Conservation (phyloP, 1,284 basidiomycete genomes). For the Inonotus obliquus region DNA sequence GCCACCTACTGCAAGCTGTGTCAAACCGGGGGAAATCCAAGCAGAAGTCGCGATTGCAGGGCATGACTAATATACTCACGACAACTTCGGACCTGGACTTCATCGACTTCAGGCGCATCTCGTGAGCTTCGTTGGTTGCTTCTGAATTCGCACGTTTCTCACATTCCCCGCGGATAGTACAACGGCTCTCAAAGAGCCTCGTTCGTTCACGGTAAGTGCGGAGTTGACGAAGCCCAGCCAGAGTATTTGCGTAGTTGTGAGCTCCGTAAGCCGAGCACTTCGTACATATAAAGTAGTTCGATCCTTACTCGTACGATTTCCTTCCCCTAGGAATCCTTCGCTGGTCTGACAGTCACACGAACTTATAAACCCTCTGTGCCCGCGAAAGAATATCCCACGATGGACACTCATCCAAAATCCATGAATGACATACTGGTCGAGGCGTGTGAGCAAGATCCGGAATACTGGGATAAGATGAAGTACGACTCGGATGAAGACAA, state of each 20-base stretch:
- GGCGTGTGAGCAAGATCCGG: constrained; percentile 56
- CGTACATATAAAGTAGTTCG: neutral
- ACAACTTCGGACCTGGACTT: constrained; percentile 67
- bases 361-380: constrained; percentile 54
- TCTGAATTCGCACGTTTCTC: neutral
- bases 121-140: constrained; percentile 39
- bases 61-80: constrained; percentile 67
- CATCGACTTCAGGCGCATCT: constrained; percentile 71
- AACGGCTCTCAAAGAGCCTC: constrained; percentile 50
- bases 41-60: constrained; percentile 32
- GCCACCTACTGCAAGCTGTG: constrained; percentile 40
- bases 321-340: constrained; percentile 57
- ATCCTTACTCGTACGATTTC: neutral
- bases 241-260: constrained; percentile 53
- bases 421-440: constrained; percentile 59
- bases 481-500: constrained; percentile 35
- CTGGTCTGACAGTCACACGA: constrained; percentile 50
- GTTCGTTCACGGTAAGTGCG: constrained; percentile 53
- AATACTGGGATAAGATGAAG: constrained; percentile 59
- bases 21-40: constrained; percentile 30
- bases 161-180: constrained; percentile 43
- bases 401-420: constrained; percentile 64
- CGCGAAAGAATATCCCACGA: constrained; percentile 53
- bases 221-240: constrained; percentile 71
- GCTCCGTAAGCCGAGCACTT: constrained; percentile 46